Conservation (phyloP, 1,139 yeast species). For the Hansenula lynferdii region DNA sequence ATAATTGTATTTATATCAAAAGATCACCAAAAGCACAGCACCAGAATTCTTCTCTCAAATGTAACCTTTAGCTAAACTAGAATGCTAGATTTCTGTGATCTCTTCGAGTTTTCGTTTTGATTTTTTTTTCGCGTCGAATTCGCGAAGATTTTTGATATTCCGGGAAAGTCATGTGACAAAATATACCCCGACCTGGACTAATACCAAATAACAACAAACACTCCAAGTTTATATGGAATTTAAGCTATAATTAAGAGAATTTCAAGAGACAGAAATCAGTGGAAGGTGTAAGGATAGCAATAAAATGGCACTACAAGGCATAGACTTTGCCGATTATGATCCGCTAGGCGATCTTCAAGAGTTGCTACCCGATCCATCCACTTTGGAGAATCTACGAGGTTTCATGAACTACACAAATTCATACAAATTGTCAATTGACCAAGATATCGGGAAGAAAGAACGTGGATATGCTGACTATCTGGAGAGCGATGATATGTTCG, state of each 20-base stretch:
- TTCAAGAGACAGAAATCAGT: too few species aligned
- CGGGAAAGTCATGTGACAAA: background rate
- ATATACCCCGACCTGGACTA: background rate
- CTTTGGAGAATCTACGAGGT: slow-evolving; percentile 43
- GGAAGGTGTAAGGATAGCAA: background rate
- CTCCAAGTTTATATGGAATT: too few species aligned
- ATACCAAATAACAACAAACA: too few species aligned
- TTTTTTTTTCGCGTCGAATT: background rate
- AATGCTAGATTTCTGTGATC: too few species aligned
- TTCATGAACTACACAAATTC: slow-evolving; percentile 34
- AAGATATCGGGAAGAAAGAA: slow-evolving; percentile 33
- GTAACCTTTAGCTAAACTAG: too few species aligned
- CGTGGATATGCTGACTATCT: slow-evolving; percentile 27
- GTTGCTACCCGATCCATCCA: slow-evolving; percentile 34
- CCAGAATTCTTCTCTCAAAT: too few species aligned
- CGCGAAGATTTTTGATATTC: background rate
- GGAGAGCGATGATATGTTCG: slow-evolving; percentile 15
- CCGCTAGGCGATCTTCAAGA: slow-evolving; percentile 34
- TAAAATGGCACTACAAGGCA: background rate
- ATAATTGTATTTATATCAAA: background rate
- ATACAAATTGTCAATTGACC: slow-evolving; percentile 44
- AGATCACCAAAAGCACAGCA: too few species aligned
- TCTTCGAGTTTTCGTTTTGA: background rate
- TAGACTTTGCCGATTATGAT: slow-evolving; percentile 28
- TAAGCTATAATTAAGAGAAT: too few species aligned